These are phyloP conservation scores for Blastomyces gilchristii DNA, from an alignment of 2,329 filamentous ascomycete genomes.

Conservation along the genomic window DNA sequence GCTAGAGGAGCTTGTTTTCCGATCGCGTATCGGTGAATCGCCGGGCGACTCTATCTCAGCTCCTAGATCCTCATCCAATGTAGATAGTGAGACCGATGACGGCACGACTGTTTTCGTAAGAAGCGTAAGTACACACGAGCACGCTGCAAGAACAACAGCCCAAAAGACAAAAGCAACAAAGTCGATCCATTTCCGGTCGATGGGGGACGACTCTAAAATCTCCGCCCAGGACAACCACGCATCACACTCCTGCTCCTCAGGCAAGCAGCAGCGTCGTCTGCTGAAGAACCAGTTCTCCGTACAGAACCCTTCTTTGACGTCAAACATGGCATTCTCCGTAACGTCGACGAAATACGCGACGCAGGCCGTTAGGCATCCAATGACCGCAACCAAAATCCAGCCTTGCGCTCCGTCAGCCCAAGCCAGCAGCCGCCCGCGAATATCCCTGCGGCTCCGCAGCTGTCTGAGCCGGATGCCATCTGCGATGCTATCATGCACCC, in stretches of 20 bases:
- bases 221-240: constrained; percentile 58
- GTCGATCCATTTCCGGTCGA: constrained; percentile 54
- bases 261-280: constrained; percentile 56
- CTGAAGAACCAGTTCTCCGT: constrained; percentile 59
- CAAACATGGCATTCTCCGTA: constrained; percentile 74
- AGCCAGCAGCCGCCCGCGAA: constrained; percentile 66
- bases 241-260: constrained; percentile 42
- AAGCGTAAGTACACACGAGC: constrained; percentile 70
- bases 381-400: constrained; percentile 85
- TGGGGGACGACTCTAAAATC: constrained; percentile 44
- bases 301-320: constrained; percentile 87
- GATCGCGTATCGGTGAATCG: constrained; percentile 28
- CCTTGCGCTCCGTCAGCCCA: constrained; percentile 82
- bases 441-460: constrained; percentile 68
- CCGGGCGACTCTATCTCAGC: constrained; percentile 45
- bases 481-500: constrained; percentile 95
- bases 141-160: constrained; percentile 58
- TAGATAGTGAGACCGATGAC: constrained; percentile 74
- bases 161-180: constrained; percentile 64
- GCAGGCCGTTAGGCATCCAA: constrained; percentile 73
- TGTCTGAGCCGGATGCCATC: constrained; percentile 83
- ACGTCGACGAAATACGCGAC: constrained; percentile 85
- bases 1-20: not conserved
- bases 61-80: constrained; percentile 83
- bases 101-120: constrained; percentile 91